A percentile compares a stretch with the other conserved stretches of the same genome.
Conservation (phyloP, 108 stramenopile genomes). For the Cyclotella baltica region DNA sequence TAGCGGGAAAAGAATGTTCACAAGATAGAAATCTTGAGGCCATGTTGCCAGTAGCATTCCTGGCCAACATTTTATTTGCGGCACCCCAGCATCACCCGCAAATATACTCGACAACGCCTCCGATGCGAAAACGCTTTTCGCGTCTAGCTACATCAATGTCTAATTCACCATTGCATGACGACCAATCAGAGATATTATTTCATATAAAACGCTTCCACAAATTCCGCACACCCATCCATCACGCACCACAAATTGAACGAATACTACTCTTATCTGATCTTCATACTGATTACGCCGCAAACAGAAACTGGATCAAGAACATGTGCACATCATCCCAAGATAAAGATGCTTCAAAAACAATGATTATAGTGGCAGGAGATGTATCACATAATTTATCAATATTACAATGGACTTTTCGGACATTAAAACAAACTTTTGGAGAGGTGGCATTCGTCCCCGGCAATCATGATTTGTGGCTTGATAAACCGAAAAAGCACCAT, state of each 20-base stretch:
- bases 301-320: conserved; percentile 41
- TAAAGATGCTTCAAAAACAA: conserved; percentile 13
- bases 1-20: too few relatives aligned
- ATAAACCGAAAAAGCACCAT: conserved; percentile 9
- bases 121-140: neutral
- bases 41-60: neutral
- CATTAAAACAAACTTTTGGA: conserved; percentile 36
- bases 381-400: conserved; percentile 47
- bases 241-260: conserved; percentile 34
- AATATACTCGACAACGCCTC: neutral
- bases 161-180: neutral
- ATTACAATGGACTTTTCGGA: conserved; percentile 50
- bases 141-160: neutral
- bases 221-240: conserved; percentile 19
- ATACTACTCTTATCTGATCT: conserved; percentile 44
- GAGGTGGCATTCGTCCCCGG: conserved; percentile 50
- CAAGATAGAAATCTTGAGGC: too few relatives aligned
- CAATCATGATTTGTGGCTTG: conserved; percentile 53
- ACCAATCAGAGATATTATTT: neutral
- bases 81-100: neutral
- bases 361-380: conserved; percentile 52
- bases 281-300: conserved; percentile 46
- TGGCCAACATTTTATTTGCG: neutral
- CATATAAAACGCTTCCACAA: conserved; percentile 23
- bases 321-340: conserved; percentile 22